Evolutionary conservation across 495 filamentous ascomycete genomes (phyloP).

Genomic region (Lindgomyces ingoldianus): DNA sequence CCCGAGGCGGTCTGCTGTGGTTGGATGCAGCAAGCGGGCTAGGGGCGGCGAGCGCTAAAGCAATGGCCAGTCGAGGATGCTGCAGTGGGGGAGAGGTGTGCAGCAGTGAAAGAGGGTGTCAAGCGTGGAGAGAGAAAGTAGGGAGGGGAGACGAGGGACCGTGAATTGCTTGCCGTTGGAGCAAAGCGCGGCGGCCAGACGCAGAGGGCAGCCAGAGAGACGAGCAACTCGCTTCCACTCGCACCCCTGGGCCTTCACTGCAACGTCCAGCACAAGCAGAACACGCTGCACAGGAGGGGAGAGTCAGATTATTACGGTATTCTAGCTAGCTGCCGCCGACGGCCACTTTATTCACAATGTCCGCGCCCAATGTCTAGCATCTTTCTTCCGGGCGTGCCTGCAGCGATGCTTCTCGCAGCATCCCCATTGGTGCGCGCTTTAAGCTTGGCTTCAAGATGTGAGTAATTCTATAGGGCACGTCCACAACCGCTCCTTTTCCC

Average conservation of each 20-base stretch:
- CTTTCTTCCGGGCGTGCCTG: neutral
- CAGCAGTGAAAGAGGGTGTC: neutral
- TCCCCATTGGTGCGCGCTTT: neutral
- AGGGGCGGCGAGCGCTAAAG: neutral
- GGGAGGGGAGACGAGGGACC: neutral
- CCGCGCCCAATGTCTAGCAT: no score
- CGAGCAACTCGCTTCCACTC: neutral
- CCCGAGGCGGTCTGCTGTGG: neutral
- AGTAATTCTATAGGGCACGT: neutral
- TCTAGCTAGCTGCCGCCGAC: no score
- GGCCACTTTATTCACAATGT: no score
- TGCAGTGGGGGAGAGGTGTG: neutral
- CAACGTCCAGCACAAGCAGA: neutral
- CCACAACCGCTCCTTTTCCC: neutral
- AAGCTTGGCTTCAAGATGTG: no score
- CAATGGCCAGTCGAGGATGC: neutral
- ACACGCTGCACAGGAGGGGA: no score
- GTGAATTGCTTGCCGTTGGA: neutral
- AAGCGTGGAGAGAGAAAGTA: neutral
- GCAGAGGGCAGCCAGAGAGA: neutral
- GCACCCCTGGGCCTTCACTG: neutral
- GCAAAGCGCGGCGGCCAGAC: neutral
- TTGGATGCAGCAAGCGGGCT: neutral
- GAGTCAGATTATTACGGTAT: no score
- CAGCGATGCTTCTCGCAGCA: neutral